Percentiles rank a stretch among this genome's conserved stretches.
Evolutionary conservation across 106 monocot species (phyloP).

Genomic region (Chionographis japonica): DNA sequence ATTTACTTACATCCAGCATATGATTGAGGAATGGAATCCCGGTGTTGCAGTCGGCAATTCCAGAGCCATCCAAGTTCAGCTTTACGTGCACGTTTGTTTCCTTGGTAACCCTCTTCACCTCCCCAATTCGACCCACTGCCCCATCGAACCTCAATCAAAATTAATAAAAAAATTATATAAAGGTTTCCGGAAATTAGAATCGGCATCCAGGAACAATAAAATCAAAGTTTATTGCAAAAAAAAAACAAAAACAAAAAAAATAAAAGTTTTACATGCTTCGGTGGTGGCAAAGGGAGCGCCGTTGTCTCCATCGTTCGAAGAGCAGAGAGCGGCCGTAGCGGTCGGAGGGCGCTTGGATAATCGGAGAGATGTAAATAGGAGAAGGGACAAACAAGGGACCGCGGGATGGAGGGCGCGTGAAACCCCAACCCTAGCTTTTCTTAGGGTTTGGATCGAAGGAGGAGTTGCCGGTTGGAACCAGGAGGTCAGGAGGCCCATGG

Average conservation of each 20-base stretch:
- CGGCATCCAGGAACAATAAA: background rate
- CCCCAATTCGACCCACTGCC: slow-evolving; percentile 51
- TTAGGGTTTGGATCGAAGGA: slow-evolving; percentile 21
- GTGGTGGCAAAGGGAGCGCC: slow-evolving; percentile 2
- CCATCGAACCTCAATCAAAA: background rate
- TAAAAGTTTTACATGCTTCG: background rate
- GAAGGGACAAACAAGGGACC: background rate
- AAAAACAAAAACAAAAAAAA: no score
- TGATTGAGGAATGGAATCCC: slow-evolving; percentile 94
- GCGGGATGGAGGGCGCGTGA: background rate
- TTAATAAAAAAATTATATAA: background rate
- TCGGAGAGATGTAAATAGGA: background rate
- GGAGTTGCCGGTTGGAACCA: background rate
- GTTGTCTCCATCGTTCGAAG: slow-evolving; percentile 15
- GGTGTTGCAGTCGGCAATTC: slow-evolving; percentile 57
- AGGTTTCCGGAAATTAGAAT: background rate
- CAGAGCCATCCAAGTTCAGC: slow-evolving; percentile 79
- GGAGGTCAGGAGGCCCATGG: no score
- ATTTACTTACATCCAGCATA: slow-evolving; percentile 79
- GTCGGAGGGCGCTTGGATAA: background rate
- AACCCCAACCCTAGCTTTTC: slow-evolving; percentile 15
- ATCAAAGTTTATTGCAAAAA: no score
- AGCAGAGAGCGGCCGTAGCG: slow-evolving; percentile 5
- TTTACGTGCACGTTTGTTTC: slow-evolving; percentile 81
- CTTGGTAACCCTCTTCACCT: slow-evolving; percentile 81